A percentile compares a stretch with the other conserved stretches of the same genome.
Conservation (phyloP, 164 flowering plant species). For the Vitis cinerea region DNA sequence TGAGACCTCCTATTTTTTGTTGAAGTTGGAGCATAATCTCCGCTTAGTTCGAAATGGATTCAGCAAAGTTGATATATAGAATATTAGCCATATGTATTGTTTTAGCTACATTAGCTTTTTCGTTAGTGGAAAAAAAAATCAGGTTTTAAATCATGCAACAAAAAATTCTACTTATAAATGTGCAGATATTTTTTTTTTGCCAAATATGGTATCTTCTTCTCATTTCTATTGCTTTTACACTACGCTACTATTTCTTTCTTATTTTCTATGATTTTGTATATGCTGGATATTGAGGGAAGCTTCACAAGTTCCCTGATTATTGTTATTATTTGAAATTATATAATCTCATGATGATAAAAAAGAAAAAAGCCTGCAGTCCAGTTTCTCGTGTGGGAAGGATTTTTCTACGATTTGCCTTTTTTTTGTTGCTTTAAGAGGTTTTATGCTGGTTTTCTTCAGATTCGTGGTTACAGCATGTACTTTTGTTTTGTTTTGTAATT, state of each 20-base stretch:
- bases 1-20: not conserved
- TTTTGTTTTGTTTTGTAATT: constrained; percentile 3
- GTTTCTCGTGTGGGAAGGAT: not conserved
- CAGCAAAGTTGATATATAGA: no score
- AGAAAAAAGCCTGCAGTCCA: not conserved
- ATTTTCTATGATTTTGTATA: no score
- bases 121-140: not conserved
- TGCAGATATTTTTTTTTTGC: constrained; percentile 3
- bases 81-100: not conserved
- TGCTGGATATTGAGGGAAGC: not conserved
- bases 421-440: not conserved
- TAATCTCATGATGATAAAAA: not conserved
- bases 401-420: not conserved
- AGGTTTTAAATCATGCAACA: no score
- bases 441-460: not conserved
- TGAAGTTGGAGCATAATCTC: not conserved
- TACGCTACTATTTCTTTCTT: not conserved
- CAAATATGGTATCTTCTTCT: not conserved
- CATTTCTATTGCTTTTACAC: constrained; percentile 6
- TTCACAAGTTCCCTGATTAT: not conserved
- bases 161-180: not conserved
- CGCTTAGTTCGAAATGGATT: not conserved
- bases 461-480: not conserved
- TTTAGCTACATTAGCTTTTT: constrained; percentile 21
- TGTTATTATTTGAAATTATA: not conserved